Evolutionary conservation across 169 alveolate genomes (phyloP).

Genomic region (Plasmodium reichenowi): DNA sequence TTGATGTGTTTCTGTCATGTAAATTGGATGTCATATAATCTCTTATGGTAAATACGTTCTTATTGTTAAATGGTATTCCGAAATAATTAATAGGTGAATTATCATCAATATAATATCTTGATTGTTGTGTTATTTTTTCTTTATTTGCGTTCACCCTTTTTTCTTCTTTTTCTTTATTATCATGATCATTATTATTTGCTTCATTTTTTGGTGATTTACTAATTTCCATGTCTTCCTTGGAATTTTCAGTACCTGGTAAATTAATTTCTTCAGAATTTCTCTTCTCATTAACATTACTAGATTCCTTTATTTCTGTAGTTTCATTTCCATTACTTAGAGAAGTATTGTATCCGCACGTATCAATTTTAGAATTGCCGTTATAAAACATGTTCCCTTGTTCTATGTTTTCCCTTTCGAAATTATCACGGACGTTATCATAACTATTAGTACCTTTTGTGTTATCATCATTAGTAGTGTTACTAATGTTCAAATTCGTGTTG

Average conservation of each 20-base stretch:
- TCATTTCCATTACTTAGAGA: slow-evolving; percentile 1
- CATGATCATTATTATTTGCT: slow-evolving; percentile 13
- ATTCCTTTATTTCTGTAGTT: neutral
- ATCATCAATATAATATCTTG: slow-evolving; percentile 1
- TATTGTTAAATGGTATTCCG: neutral
- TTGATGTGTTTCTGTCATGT: slow-evolving; percentile 15
- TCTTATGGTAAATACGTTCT: slow-evolving; percentile 16
- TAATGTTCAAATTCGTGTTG: no score
- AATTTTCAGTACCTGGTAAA: slow-evolving; percentile 3
- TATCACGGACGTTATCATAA: neutral
- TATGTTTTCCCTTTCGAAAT: neutral
- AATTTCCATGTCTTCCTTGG: slow-evolving; percentile 28
- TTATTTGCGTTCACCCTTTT: neutral
- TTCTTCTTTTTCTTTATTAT: slow-evolving; percentile 6
- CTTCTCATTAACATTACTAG: neutral
- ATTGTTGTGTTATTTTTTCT: neutral
- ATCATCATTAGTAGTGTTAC: neutral
- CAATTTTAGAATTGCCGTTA: slow-evolving; percentile 18
- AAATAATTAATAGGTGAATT: neutral
- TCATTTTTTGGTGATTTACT: slow-evolving; percentile 9
- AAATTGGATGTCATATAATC: slow-evolving; percentile 34
- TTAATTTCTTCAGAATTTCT: neutral
- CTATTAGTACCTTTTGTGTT: neutral
- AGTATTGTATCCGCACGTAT: slow-evolving; percentile 9
- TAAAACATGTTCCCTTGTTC: slow-evolving; percentile 21